Evolutionary conservation across 2,329 filamentous ascomycete genomes (phyloP).

Genomic region (Fusarium dimerum): DNA sequence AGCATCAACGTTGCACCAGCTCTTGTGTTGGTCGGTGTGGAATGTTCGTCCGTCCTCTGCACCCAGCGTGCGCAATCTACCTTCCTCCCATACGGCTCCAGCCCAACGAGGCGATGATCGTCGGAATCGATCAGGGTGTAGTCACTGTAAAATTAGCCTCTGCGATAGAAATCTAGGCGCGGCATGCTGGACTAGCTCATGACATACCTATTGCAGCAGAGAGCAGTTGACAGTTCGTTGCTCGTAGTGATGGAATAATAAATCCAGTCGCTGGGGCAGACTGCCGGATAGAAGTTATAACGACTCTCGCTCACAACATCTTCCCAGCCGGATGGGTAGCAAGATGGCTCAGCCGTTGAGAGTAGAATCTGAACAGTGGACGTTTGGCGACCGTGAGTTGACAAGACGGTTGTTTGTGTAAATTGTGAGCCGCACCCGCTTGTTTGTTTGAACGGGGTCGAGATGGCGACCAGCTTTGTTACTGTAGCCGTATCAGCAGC

Average conservation of each 20-base stretch:
- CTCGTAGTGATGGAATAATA: background rate
- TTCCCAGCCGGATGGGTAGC: constrained; percentile 3
- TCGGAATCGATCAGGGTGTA: background rate
- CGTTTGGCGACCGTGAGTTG: background rate
- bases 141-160: background rate
- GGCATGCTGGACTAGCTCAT: background rate
- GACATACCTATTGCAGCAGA: constrained; percentile 1
- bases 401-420: background rate
- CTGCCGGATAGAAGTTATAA: background rate
- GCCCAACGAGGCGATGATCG: background rate
- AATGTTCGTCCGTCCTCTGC: background rate
- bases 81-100: background rate
- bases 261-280: background rate
- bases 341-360: background rate
- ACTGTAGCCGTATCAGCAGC: background rate
- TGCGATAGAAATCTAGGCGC: background rate
- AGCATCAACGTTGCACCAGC: no score
- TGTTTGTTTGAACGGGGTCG: background rate
- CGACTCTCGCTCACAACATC: background rate
- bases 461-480: background rate
- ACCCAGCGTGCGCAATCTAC: background rate
- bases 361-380: background rate
- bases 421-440: constrained; percentile 1
- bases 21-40: background rate
- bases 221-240: background rate